phyloP scores from a whole-genome alignment of 192 early-diverging fungal genomes.

The Pilaira anomala region DNA sequence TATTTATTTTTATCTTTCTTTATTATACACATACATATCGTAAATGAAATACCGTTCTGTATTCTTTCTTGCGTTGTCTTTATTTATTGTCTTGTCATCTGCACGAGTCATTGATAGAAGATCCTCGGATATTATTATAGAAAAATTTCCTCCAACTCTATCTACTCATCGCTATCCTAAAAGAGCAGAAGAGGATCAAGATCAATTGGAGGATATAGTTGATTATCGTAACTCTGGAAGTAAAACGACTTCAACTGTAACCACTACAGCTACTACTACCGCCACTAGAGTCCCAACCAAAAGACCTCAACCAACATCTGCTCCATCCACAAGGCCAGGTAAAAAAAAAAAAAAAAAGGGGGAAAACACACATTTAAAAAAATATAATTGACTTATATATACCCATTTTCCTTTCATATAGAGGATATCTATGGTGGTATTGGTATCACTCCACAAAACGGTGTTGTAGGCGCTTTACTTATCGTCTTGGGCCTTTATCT shows the following conservation, averaged over 20 bases:
- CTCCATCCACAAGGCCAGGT: conserved; percentile 10
- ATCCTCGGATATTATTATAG: neutral
- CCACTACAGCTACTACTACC: conserved; percentile 5
- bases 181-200: no score
- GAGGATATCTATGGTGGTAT: conserved; percentile 20
- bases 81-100: conserved; percentile 3
- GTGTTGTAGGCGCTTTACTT: conserved; percentile 36
- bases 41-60: neutral
- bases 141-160: neutral
- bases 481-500: conserved; percentile 43
- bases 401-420: neutral
- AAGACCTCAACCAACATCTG: conserved; percentile 1
- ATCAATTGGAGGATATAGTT: no score
- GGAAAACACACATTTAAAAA: neutral
- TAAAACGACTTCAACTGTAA: neutral
- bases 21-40: neutral
- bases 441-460: conserved; percentile 34
- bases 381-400: neutral
- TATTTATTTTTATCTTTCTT: neutral
- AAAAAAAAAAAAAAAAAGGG: neutral
- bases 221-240: conserved; percentile 8
- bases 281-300: conserved; percentile 7
- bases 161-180: neutral
- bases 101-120: neutral
- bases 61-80: neutral